A percentile compares a stretch with the other conserved stretches of the same genome.
Conservation (phyloP, 352 stramenopile species). For the Saprolegnia parasitica region DNA sequence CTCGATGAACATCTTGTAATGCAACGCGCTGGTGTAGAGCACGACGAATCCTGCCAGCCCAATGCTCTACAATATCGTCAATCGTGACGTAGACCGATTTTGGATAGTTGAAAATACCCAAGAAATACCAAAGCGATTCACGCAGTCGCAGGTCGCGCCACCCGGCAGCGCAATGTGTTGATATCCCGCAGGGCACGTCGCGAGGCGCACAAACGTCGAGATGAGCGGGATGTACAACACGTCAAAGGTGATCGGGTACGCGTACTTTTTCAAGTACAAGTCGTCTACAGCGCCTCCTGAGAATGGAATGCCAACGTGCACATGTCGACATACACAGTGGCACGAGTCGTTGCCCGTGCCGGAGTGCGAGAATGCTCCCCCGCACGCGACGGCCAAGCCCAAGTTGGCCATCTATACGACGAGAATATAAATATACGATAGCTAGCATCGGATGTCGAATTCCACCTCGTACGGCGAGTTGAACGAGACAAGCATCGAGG, state of each 20-base stretch:
- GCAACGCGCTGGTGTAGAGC: conserved; percentile 20
- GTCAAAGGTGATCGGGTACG: conserved; percentile 27
- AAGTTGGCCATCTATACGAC: conserved; percentile 6
- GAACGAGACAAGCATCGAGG: background rate
- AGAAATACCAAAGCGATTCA: conserved; percentile 20
- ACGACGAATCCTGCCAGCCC: conserved; percentile 18
- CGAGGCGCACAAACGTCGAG: conserved; percentile 8
- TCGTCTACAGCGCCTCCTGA: background rate
- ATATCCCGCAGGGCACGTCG: conserved; percentile 18
- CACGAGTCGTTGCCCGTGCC: background rate
- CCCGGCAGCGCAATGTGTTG: conserved; percentile 8
- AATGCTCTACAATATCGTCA: conserved; percentile 2
- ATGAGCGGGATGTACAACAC: conserved; percentile 24
- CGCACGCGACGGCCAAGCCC: background rate
- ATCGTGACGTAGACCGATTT: background rate
- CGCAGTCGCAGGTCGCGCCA: conserved; percentile 19
- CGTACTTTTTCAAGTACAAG: background rate
- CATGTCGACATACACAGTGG: background rate
- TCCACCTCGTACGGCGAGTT: conserved; percentile 17
- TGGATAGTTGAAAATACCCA: conserved; percentile 10
- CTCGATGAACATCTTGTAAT: conserved; percentile 30
- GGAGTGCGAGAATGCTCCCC: background rate
- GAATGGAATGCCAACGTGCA: background rate
- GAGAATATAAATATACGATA: background rate
- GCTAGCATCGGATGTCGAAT: background rate